phyloP scores from a whole-genome alignment of 1,284 basidiomycete genomes.

The Veloporphyrellus conicus region DNA sequence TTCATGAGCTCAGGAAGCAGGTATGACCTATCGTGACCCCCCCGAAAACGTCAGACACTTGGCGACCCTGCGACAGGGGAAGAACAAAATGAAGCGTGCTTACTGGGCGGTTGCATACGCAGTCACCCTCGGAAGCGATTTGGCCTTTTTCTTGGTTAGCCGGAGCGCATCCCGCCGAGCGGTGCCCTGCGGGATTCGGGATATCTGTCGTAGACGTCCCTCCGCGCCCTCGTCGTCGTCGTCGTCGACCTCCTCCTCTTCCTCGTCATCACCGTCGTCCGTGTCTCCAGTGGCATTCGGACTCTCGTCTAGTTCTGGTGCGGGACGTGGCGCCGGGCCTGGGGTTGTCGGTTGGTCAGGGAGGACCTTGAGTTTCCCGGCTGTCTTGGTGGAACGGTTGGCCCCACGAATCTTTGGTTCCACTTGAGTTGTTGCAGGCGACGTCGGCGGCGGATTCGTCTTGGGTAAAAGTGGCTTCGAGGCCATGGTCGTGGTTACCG shows the following conservation, averaged over 20 bases:
- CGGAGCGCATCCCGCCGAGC: constrained; percentile 86
- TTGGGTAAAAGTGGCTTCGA: constrained; percentile 33
- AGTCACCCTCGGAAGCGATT: constrained; percentile 89
- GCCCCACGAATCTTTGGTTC: constrained; percentile 63
- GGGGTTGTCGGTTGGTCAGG: constrained; percentile 86
- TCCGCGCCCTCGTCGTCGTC: constrained; percentile 66
- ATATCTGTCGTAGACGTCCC: constrained; percentile 81
- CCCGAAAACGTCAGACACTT: neutral
- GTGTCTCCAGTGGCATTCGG: constrained; percentile 58
- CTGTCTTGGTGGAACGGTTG: constrained; percentile 82
- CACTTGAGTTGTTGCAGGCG: constrained; percentile 7
- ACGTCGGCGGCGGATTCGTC: constrained; percentile 18
- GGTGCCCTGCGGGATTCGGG: constrained; percentile 89
- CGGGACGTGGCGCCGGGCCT: constrained; percentile 56
- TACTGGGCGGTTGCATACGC: constrained; percentile 93
- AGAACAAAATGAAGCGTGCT: constrained; percentile 20
- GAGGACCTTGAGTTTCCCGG: constrained; percentile 87
- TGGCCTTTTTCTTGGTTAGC: constrained; percentile 91
- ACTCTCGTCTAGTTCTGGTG: constrained; percentile 42
- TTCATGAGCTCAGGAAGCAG: constrained; percentile 81
- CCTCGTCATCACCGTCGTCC: constrained; percentile 71
- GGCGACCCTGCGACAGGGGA: neutral
- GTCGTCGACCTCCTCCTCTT: constrained; percentile 62
- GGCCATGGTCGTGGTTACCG: constrained; percentile 20
- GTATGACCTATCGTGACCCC: constrained; percentile 65